Base-by-base conservation (phyloP, 108 stramenopile genomes). In the Nannochloropsis salina region DNA sequence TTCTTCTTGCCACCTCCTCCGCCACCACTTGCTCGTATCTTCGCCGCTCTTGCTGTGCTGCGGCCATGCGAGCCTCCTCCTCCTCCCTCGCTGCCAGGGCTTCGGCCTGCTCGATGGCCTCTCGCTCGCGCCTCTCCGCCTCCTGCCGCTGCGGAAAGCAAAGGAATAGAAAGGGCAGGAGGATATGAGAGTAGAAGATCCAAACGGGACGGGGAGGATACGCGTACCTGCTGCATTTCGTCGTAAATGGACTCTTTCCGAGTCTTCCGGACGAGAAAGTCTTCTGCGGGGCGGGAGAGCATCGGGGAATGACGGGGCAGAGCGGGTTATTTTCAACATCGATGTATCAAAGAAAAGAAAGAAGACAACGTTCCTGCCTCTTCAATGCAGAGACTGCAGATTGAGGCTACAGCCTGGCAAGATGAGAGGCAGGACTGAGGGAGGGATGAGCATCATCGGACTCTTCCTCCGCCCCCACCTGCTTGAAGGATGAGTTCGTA, bases 11-110 rank as follows among this genome's bases (percentile, higher is more conserved):
- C 9, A 45, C 44, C 42, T 43, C 41, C 12, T 5, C 18, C 18
- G 41, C 79, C 18, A 84, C 41, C 6, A 12, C 47, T 84, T 9
- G 42, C 47, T 84, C 79, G 61, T 84, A 84, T 31, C 47, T 84
- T 45, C 44, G 22, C 47, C 41, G 79, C 44, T 79, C 84, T 18
- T 84, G 12, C 41, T 18, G 40, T 43, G 84, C 79, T 79, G 21
- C 15, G 4, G 41, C 43, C 47, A 61, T 51, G 47, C 41, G 45
- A 79, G 84, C 11, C 84, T 79, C 9, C 45, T 84, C 79, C 8
- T 44, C 79, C 42, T 44, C 42, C 8, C 21, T 74, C 1, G 61
- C 61, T 74, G 61, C 61, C 61, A n/a, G 20, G 20, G 61, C 61
- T 74, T 74, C 61, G 18, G 42, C 82, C 82, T 82, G 18, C 21